Base-by-base conservation (phyloP, 768 basidiomycete species). In the Cystofilobasidium bisporidii region DNA sequence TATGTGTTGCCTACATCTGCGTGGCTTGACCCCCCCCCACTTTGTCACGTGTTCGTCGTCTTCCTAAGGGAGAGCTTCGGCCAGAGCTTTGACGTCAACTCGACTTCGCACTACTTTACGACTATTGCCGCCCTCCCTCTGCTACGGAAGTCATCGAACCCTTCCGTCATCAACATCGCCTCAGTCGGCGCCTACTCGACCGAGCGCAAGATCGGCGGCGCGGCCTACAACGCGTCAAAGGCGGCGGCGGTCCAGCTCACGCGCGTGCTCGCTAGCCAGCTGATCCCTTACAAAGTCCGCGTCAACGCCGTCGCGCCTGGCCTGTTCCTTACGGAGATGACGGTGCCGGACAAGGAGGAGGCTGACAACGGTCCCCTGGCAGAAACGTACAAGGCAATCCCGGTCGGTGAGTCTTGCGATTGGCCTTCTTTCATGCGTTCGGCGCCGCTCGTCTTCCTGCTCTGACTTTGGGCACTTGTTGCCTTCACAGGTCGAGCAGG, bases 271-370 rank as follows among this genome's bases (percentile, higher is more conserved):
- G 53, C 53, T 2, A 15, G 15, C 30, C 53, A 56, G 30, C 53
- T 56, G 18, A 56, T 56, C 53, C 53, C 53, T 1, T 56, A 30
- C 53, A 56, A 56, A 30, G n/a, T 56, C 28, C 53, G 53, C 8
- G 53, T 56, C 18, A 56, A 56, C 28, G 26, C 53, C 30, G n/a
- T 56, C 30, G 18, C 2, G 4, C 53, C 53, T 2, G 53, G 53
- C 10, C 28, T 56, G 9, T 56, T 56, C 30, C 53, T n/a, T 26
- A 56, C 28, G 15, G 53, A 56, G 53, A 56, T 56, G 53, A 56
- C 53, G 28, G 53, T 24, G 28, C 11, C 53, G 12, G 6, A 4
- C 6, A 30, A 28, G 17, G 53, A 56, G 28, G 28, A 28, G 18
- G n/a, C n/a, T 4, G 53, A 56, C 28, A 50, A 50, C 48, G 10